phyloP scores from a whole-genome alignment of 192 early-diverging fungal species.

The Ambispora gerdemannii region DNA sequence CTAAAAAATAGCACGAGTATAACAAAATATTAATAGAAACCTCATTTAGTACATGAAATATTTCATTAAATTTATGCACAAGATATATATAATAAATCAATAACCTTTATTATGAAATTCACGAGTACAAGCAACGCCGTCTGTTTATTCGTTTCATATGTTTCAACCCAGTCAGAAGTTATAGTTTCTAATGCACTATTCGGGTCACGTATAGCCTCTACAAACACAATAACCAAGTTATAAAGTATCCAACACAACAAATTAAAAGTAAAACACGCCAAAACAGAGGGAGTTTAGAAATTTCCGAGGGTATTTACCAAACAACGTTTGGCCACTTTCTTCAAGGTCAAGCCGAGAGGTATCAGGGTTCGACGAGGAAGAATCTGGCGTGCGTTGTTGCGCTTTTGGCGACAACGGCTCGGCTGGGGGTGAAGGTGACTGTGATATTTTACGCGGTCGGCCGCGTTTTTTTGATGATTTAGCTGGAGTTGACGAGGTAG shows the following conservation, averaged over 20 bases:
- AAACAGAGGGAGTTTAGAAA: neutral
- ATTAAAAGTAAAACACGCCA: neutral
- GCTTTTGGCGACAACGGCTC: neutral
- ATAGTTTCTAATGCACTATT: slow-evolving; percentile 57
- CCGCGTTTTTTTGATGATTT: slow-evolving; percentile 1
- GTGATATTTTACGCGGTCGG: slow-evolving; percentile 3
- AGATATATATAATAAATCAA: slow-evolving; percentile 26
- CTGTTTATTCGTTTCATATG: slow-evolving; percentile 51
- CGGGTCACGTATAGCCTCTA: slow-evolving; percentile 46
- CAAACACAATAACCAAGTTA: neutral
- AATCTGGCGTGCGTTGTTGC: neutral
- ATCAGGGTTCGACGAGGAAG: neutral
- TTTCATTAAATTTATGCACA: neutral
- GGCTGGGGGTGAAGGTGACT: too few relatives aligned
- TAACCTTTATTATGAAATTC: slow-evolving; percentile 67
- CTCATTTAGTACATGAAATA: neutral
- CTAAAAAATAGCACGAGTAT: too few relatives aligned
- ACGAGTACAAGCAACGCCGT: slow-evolving; percentile 64
- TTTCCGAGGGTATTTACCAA: neutral
- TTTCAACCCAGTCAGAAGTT: slow-evolving; percentile 68
- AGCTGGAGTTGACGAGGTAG: neutral
- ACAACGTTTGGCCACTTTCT: slow-evolving; percentile 19
- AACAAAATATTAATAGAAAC: neutral
- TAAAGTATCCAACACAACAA: neutral
- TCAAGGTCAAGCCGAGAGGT: neutral